These are phyloP conservation scores for Botryosphaeria agaves DNA, from an alignment of 2,329 filamentous ascomycete species.

Conservation along the genomic window DNA sequence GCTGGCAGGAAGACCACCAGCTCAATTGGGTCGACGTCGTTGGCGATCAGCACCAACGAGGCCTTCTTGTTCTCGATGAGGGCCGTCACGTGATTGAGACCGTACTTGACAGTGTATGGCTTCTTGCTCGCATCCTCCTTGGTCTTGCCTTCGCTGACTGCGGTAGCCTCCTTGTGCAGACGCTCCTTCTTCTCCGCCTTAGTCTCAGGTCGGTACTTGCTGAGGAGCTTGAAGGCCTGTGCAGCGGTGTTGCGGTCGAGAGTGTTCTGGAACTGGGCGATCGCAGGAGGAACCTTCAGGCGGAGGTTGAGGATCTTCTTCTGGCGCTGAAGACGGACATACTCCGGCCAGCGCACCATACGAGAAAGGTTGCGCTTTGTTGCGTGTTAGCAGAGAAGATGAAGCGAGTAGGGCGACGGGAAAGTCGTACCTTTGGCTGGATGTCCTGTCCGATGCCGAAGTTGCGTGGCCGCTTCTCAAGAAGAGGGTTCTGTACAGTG, in stretches of 20 bases:
- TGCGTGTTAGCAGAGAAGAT: no score
- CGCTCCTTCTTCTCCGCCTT: conserved; percentile 99
- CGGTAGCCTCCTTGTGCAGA: conserved; percentile 93
- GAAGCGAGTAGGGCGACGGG: no score
- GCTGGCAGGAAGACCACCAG: conserved; percentile 97
- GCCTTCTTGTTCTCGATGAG: conserved; percentile 99
- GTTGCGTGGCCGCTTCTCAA: conserved; percentile 97
- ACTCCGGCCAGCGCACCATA: conserved; percentile 99
- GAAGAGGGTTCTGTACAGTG: conserved; percentile 71
- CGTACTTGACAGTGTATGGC: conserved; percentile 98
- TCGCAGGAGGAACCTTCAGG: conserved; percentile 93
- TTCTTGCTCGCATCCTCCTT: conserved; percentile 99
- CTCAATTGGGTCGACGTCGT: conserved; percentile 99
- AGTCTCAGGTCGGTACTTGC: conserved; percentile 99
- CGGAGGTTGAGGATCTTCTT: conserved; percentile 94
- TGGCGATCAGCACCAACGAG: conserved; percentile 90
- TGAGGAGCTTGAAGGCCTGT: conserved; percentile 96
- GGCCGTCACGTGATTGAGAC: conserved; percentile 88
- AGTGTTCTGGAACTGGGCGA: conserved; percentile 94
- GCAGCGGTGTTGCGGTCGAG: conserved; percentile 93
- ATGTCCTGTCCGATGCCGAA: conserved; percentile 98
- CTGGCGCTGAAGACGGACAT: conserved; percentile 92
- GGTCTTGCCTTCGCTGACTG: conserved; percentile 98
- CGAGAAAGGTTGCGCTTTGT: conserved; percentile 35
- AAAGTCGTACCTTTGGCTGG: conserved; percentile 88